Conservation (phyloP, 2,329 filamentous ascomycete genomes). For the Pseudocercospora eumusae region DNA sequence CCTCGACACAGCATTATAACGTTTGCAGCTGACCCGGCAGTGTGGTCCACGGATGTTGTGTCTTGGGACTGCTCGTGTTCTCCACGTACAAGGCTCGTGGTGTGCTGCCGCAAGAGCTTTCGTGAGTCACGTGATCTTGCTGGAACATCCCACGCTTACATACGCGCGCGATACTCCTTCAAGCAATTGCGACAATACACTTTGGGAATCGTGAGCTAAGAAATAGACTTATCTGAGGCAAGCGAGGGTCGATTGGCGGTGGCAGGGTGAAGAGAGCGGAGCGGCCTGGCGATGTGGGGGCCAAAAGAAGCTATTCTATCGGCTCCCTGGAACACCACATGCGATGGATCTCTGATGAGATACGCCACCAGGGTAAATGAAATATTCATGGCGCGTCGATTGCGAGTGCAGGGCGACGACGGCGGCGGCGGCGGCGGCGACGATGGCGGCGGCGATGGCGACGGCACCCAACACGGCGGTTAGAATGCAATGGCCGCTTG, state of each 20-base stretch:
- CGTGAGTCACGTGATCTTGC: too few relatives aligned
- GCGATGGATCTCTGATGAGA: not conserved
- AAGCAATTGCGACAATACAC: constrained; percentile 5
- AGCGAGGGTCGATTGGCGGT: constrained; percentile 9
- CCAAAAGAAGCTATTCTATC: not conserved
- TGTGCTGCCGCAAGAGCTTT: too few relatives aligned
- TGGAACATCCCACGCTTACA: not conserved
- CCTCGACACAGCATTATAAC: not conserved
- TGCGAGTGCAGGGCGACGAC: constrained; percentile 13
- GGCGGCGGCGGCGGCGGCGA: too few relatives aligned
- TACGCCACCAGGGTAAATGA: constrained; percentile 13
- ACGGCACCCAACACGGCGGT: too few relatives aligned
- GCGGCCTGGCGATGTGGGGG: constrained; percentile 2
- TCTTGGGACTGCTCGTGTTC: not conserved
- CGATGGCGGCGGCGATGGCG: too few relatives aligned
- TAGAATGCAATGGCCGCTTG: constrained; percentile 13
- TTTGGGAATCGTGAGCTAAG: constrained; percentile 7
- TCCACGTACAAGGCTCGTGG: not conserved
- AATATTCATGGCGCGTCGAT: constrained; percentile 10
- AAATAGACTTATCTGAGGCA: constrained; percentile 15
- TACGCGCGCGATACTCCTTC: constrained; percentile 8
- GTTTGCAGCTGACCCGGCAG: not conserved
- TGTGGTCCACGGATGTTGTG: not conserved
- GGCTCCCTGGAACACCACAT: not conserved
- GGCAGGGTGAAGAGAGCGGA: constrained; percentile 3